Percentiles rank a stretch among this genome's conserved stretches.
These are phyloP conservation scores for Phytophthora fragariaefolia DNA, from an alignment of 352 stramenopile species.

Conservation along the genomic window DNA sequence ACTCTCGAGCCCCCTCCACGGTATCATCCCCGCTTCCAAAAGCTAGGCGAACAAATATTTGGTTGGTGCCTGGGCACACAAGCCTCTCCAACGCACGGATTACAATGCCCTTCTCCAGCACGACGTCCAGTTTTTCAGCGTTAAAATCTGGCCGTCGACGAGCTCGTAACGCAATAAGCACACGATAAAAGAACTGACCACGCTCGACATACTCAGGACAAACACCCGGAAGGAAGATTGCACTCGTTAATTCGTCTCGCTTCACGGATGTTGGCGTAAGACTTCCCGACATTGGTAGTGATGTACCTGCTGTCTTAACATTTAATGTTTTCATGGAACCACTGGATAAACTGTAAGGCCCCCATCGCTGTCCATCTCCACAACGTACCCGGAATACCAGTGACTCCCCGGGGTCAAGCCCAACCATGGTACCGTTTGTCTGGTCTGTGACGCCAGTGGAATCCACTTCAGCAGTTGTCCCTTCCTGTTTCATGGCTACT, in stretches of 20 bases:
- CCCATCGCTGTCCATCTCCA: conserved; percentile 61
- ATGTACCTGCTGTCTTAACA: conserved; percentile 5
- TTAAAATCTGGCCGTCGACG: conserved; percentile 57
- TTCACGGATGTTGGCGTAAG: conserved; percentile 19
- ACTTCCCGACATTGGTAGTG: conserved; percentile 8
- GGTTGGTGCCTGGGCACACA: conserved; percentile 62
- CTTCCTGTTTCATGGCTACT: conserved; percentile 61
- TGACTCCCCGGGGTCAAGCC: conserved; percentile 57
- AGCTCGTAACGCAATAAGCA: conserved; percentile 57
- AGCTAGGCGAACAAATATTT: conserved; percentile 68
- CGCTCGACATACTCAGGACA: conserved; percentile 65
- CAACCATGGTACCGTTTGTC: conserved; percentile 72
- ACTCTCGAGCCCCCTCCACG: conserved; percentile 13
- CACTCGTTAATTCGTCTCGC: conserved; percentile 4
- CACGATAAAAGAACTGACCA: conserved; percentile 71
- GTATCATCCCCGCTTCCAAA: conserved; percentile 22
- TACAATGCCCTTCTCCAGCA: conserved; percentile 59
- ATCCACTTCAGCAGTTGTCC: conserved; percentile 44
- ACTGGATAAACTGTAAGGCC: conserved; percentile 72
- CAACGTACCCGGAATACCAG: conserved; percentile 76
- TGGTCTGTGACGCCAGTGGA: conserved; percentile 51
- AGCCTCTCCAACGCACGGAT: conserved; percentile 63
- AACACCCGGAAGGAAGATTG: conserved; percentile 65
- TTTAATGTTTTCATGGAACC: conserved; percentile 61
- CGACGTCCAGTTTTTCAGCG: conserved; percentile 55